phyloP scores from a whole-genome alignment of 2,329 filamentous ascomycete genomes.

The Verticillium zaregamsianum region DNA sequence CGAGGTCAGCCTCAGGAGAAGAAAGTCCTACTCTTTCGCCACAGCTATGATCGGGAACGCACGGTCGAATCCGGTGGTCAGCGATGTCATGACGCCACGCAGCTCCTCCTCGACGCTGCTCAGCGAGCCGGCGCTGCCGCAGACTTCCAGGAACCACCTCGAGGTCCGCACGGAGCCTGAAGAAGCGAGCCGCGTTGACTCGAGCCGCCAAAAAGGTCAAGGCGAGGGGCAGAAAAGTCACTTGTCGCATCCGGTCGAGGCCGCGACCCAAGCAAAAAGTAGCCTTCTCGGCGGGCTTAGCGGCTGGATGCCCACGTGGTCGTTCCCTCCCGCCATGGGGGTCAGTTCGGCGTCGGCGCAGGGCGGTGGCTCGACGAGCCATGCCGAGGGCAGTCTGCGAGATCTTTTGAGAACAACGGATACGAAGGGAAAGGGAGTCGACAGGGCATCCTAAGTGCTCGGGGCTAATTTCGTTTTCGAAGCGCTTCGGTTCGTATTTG shows the following conservation, averaged over 20 bases:
- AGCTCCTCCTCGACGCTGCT: slow-evolving; percentile 39
- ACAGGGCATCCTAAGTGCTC: slow-evolving; percentile 6
- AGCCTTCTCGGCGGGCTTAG: slow-evolving; percentile 33
- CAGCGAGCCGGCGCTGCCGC: slow-evolving; percentile 52
- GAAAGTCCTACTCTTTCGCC: slow-evolving; percentile 31
- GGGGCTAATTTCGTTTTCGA: background rate
- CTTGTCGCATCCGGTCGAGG: slow-evolving; percentile 10
- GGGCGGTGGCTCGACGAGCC: slow-evolving; percentile 28
- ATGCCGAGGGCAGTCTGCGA: slow-evolving; percentile 54
- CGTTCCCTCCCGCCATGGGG: slow-evolving; percentile 19
- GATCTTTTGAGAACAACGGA: slow-evolving; percentile 41
- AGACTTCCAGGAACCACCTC: slow-evolving; percentile 49
- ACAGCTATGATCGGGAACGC: slow-evolving; percentile 29
- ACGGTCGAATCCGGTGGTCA: slow-evolving; percentile 23
- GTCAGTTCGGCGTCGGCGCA: slow-evolving; percentile 14
- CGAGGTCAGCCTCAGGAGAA: slow-evolving; percentile 3
- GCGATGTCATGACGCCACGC: slow-evolving; percentile 24
- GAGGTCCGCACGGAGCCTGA: slow-evolving; percentile 36
- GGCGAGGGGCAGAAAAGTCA: background rate
- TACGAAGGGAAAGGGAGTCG: slow-evolving; percentile 24
- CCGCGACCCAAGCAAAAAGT: slow-evolving; percentile 20
- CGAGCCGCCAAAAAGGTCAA: slow-evolving; percentile 11
- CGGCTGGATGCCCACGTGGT: slow-evolving; percentile 42
- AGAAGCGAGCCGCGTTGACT: slow-evolving; percentile 16
- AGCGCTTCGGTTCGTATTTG: background rate